Evolutionary conservation across 1,284 basidiomycete genomes (phyloP), one percentile per base, ranked within the genome.

Genomic region (Leccinum huronense): DNA sequence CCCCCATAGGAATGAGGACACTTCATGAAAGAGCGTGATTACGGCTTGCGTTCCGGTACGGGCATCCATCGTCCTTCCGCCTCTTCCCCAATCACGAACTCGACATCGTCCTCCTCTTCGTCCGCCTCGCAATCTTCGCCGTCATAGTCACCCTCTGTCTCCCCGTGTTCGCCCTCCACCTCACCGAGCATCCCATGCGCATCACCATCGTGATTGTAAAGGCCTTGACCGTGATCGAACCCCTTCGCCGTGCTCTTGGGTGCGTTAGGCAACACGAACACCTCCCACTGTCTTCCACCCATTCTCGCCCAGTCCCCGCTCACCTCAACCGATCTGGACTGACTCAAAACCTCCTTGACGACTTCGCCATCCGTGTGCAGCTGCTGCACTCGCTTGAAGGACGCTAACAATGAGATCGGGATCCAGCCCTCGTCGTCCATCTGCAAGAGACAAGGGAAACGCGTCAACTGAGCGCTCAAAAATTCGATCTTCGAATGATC

Each of bases 361-460:
- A 93, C 77, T 42, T 84, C 77, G 11, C 82, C 69, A 68, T 95
- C 90, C 56, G 77, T 75, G 6, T 93, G 93, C 64, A 95, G 76
- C 62, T 81, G 82, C 71, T 83, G 85, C 65, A 97, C 85, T 53
- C 95, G 89, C 71, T 93, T 94, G 83, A 97, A 97, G 10, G 91
- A 91, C 5, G 91, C 90, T 63, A 97, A 83, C 63, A 94, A 80
- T 10, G 84, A 70, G 54, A 96, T 89, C 23, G 89, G 85, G 62
- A 97, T 89, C 93, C 94, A 97, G 16, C 95, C 95, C 66, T 85
- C 81, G 3, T 85, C 82, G 73, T 97, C 93, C 95, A 97, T 96
- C 94, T 97, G 70, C 34, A 62, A 63, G 33, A 60, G 13, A 57
- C 13, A 58, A 4, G n/a, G 45, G 33, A 31, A 19, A 48, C 11